phyloP scores from a whole-genome alignment of 2,329 filamentous ascomycete genomes.

The Alternaria viburni region DNA sequence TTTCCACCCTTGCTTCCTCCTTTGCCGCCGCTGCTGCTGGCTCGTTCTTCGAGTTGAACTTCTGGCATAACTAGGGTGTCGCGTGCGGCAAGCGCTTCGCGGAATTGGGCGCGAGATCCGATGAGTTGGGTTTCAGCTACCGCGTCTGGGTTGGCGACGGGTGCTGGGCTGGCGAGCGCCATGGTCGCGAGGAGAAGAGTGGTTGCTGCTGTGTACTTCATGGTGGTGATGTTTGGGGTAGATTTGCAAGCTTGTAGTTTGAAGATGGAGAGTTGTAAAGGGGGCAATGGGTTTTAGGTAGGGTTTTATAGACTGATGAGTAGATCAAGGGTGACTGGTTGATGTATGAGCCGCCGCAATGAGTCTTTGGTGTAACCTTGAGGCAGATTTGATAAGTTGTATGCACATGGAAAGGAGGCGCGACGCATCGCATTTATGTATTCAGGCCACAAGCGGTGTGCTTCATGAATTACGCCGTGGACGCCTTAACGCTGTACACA shows the following conservation, averaged over 20 bases:
- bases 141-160: conserved; percentile 21
- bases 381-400: not conserved
- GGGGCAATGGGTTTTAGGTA: not conserved
- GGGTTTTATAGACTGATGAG: not conserved
- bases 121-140: conserved; percentile 1
- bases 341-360: not conserved
- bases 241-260: not conserved
- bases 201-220: conserved; percentile 34
- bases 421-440: not conserved
- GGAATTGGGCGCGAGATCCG: conserved; percentile 10
- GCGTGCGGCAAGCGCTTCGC: conserved; percentile 14
- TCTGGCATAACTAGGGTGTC: conserved; percentile 14
- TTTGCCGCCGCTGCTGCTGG: not conserved
- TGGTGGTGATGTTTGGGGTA: conserved; percentile 12
- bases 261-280: not conserved
- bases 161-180: conserved; percentile 37
- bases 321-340: not conserved
- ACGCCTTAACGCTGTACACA: conserved; percentile 5
- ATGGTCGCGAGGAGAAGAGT: conserved; percentile 33
- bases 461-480: not conserved
- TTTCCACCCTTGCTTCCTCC: conserved; percentile 8
- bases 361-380: not conserved
- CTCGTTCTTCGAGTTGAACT: conserved; percentile 28
- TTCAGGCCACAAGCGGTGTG: not conserved
- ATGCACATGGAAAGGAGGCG: not conserved